Conservation (phyloP, 1,284 basidiomycete genomes). For the Phellinidium pouzarii region DNA sequence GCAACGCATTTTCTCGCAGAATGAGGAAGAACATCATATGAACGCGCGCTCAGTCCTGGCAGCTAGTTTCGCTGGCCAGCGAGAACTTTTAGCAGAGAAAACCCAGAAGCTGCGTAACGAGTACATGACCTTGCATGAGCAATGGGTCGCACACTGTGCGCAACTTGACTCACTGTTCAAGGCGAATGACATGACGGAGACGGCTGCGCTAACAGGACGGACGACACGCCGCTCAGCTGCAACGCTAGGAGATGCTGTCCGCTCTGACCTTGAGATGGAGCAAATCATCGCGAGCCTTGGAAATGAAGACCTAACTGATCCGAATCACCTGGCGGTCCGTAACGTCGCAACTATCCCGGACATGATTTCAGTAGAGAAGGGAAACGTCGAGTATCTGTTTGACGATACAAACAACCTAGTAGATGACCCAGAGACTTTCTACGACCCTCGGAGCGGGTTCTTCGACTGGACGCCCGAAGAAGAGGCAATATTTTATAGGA, state of each 20-base stretch:
- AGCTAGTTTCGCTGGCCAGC: conserved; percentile 46
- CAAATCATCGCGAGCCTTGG: conserved; percentile 92
- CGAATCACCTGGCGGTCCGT: conserved; percentile 76
- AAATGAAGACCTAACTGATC: conserved; percentile 88
- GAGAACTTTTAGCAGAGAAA: conserved; percentile 48
- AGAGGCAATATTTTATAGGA: conserved; percentile 71
- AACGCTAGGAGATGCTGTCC: conserved; percentile 79
- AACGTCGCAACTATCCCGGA: conserved; percentile 92
- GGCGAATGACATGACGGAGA: conserved; percentile 33
- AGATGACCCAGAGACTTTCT: conserved; percentile 74
- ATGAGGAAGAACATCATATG: conserved; percentile 33
- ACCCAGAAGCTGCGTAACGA: conserved; percentile 51
- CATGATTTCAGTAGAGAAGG: conserved; percentile 73
- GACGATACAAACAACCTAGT: conserved; percentile 86
- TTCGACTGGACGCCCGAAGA: conserved; percentile 88
- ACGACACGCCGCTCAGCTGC: conserved; percentile 72
- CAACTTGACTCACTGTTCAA: conserved; percentile 47
- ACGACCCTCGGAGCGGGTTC: conserved; percentile 61
- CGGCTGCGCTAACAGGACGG: conserved; percentile 48
- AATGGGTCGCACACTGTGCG: conserved; percentile 67
- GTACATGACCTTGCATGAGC: conserved; percentile 61
- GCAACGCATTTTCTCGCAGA: conserved; percentile 30
- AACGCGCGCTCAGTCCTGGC: conserved; percentile 42
- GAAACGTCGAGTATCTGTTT: conserved; percentile 55
- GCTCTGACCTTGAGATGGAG: conserved; percentile 95